Percentiles rank a stretch among this genome's conserved stretches.
phyloP scores from a whole-genome alignment of 306 rosid species.

The Alnus glutinosa region DNA sequence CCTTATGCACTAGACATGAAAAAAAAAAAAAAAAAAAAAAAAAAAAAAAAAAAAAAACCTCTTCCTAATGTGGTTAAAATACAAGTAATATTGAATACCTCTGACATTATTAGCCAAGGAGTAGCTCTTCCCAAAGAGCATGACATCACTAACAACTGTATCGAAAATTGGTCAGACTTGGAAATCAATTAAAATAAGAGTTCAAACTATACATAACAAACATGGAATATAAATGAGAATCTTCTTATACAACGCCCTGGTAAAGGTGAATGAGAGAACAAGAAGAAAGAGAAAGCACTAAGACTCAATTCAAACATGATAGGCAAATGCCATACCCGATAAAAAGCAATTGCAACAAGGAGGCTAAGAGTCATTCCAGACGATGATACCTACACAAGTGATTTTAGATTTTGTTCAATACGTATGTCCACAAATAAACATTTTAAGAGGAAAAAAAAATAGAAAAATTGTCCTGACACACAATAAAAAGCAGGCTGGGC shows the following conservation, averaged over 20 bases:
- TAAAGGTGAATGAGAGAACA: slow-evolving; percentile 12
- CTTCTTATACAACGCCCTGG: slow-evolving; percentile 46
- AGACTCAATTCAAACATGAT: not conserved
- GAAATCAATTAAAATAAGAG: slow-evolving; percentile 4
- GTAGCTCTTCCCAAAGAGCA: slow-evolving; percentile 44
- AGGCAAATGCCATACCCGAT: not conserved
- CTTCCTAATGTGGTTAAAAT: no score
- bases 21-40: no score
- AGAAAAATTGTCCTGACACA: no score
- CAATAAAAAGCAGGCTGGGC: slow-evolving; percentile 67
- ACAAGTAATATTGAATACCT: no score
- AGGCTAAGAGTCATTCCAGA: slow-evolving; percentile 73
- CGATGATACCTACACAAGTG: slow-evolving; percentile 61
- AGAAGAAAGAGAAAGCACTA: slow-evolving; percentile 18
- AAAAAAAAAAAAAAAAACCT: no score
- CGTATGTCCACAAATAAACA: no score
- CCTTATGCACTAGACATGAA: no score
- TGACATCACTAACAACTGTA: slow-evolving; percentile 56
- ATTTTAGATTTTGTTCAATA: slow-evolving; percentile 10
- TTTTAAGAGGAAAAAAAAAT: no score
- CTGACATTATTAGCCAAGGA: no score
- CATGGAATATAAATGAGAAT: slow-evolving; percentile 42
- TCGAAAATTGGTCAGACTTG: slow-evolving; percentile 23
- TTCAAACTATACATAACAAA: not conserved
- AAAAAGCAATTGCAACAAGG: slow-evolving; percentile 63